A percentile compares a stretch with the other conserved stretches of the same genome.
Conservation (phyloP, 1,139 yeast genomes). For the Tardiomyces digboiensis region DNA sequence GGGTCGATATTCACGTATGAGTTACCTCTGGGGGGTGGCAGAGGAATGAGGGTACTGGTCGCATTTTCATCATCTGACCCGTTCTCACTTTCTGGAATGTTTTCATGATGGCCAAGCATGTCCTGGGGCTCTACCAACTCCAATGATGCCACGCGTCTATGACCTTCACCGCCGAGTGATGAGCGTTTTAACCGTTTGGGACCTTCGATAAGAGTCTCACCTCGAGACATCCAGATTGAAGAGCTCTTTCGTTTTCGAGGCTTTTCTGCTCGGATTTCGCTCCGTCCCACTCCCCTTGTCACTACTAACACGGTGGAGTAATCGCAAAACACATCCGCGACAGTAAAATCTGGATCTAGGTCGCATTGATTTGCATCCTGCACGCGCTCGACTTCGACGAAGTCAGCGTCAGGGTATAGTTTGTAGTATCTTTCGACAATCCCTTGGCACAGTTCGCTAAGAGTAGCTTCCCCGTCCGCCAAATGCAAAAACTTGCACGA, state of each 20-base stretch:
- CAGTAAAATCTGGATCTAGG: slow-evolving; percentile 63
- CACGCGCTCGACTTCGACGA: slow-evolving; percentile 40
- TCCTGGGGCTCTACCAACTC: neutral
- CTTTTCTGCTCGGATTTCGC: neutral
- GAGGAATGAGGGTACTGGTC: neutral
- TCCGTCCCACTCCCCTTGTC: neutral
- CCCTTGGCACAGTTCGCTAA: slow-evolving; percentile 42
- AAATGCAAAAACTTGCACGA: slow-evolving; percentile 51
- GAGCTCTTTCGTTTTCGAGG: neutral
- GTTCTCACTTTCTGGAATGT: neutral
- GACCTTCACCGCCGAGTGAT: neutral
- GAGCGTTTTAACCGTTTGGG: neutral
- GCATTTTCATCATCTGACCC: neutral
- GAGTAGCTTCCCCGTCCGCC: slow-evolving; percentile 36
- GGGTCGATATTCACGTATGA: neutral
- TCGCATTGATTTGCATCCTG: slow-evolving; percentile 64
- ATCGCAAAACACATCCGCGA: slow-evolving; percentile 50
- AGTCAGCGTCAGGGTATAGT: slow-evolving; percentile 49
- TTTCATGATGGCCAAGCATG: neutral
- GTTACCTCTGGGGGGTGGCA: neutral
- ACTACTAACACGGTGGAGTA: slow-evolving; percentile 36
- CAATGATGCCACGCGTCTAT: neutral
- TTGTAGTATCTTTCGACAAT: slow-evolving; percentile 42
- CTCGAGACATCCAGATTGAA: neutral
- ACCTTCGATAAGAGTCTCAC: neutral